Evolutionary conservation across 2,329 filamentous ascomycete species (phyloP).

Genomic region (Dactylellina parvicollis): DNA sequence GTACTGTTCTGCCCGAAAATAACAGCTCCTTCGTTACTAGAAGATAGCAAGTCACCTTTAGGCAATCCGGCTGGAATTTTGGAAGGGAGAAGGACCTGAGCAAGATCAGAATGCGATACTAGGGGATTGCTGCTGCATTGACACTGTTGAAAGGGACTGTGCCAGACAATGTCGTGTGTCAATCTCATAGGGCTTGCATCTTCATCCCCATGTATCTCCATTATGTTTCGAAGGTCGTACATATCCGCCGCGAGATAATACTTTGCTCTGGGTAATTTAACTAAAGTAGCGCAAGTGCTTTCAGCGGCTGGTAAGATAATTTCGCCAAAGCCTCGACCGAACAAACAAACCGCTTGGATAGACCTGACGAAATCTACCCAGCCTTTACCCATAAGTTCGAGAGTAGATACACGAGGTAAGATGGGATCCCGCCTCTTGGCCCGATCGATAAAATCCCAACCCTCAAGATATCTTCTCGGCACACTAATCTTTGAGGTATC

Average conservation of each 20-base stretch:
- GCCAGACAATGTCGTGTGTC: constrained; percentile 54
- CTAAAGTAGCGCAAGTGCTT: constrained; percentile 57
- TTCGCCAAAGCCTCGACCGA: constrained; percentile 58
- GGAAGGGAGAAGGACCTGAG: constrained; percentile 22
- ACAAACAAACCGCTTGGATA: constrained; percentile 55
- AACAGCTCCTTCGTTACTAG: constrained; percentile 11
- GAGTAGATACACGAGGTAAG: constrained; percentile 54
- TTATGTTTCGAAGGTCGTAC: constrained; percentile 58
- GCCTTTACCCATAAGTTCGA: constrained; percentile 6
- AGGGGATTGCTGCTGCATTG: constrained; percentile 45
- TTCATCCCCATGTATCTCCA: constrained; percentile 56
- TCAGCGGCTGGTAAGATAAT: constrained; percentile 56
- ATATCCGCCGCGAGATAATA: constrained; percentile 59
- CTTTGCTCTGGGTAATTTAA: constrained; percentile 56
- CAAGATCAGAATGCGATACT: constrained; percentile 15
- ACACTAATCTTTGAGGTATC: constrained; percentile 11
- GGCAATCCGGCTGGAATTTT: background rate
- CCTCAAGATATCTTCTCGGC: constrained; percentile 58
- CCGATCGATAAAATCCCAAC: constrained; percentile 59
- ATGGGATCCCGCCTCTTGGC: constrained; percentile 41
- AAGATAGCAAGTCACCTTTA: too few species aligned
- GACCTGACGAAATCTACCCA: constrained; percentile 57
- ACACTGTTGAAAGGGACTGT: constrained; percentile 55
- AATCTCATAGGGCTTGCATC: constrained; percentile 46
- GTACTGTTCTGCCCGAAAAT: constrained; percentile 6